Base-by-base conservation (phyloP, 257 asterid species). In the Agastache rugosa region DNA sequence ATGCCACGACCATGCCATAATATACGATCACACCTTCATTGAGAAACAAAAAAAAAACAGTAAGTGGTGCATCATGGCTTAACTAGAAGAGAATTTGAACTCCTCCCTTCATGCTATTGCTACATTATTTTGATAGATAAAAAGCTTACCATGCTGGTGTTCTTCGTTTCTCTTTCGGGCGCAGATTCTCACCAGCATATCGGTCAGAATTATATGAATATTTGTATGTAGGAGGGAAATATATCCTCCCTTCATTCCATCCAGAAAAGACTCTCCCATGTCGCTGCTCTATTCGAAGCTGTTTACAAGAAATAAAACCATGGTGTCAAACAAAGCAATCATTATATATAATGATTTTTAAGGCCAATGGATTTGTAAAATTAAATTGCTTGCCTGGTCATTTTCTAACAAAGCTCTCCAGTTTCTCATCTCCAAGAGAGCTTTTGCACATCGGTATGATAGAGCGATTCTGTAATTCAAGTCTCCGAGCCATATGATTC, bases 401-500 rank as follows among this genome's bases (percentile, higher is more conserved):
- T 95, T 95, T 82, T 92, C 98, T 76, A 95, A 74, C 85, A 95
- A 84, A 47, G 88, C 98, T 80, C 86, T 88, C 99, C 99, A 95
- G 81, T 95, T 92, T 8, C 85, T 96, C 99, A 92, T 95, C 85
- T 95, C 99, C 8, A 95, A 96, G 2, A 95, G 90, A 53, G 99
- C 97, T 81, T 95, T 95, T 56, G 99, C 96, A 68, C 83, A 87
- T 70, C 96, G 88, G 83, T 92, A 95, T 47, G 99, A 90, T 50
- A 95, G 85, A 23, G 99, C 83, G 9, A 95, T 95, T 68, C 99
- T 71, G 83, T 95, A 95, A 66, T 95, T 92, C 81, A 95, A 85
- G 83, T 95, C 99, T 8, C 99, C 99, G 3, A 95, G 94, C 99
- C 99, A 95, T 79, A 95, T 88, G 80, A 95, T 77, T 74, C 93